A percentile compares a stretch with the other conserved stretches of the same genome.
phyloP scores from a whole-genome alignment of 352 stramenopile genomes.

The Globisporangium heterothallicum region DNA sequence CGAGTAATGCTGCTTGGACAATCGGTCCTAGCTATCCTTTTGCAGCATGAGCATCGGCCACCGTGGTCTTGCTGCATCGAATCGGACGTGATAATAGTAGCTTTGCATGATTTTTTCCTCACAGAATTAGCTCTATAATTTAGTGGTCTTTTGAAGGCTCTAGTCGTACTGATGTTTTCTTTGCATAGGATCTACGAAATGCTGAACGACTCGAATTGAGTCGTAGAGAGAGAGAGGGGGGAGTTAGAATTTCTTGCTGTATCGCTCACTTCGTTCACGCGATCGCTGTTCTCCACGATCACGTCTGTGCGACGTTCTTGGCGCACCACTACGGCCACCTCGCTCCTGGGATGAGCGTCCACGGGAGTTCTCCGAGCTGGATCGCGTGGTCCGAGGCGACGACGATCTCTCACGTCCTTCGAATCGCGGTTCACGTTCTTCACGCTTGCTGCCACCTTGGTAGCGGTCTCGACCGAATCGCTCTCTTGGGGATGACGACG shows the following conservation, averaged over 20 bases:
- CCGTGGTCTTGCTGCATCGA: too few species aligned
- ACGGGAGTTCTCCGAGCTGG: background rate
- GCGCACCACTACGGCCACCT: background rate
- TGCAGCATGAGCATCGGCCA: too few species aligned
- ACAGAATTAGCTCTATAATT: conserved; percentile 6
- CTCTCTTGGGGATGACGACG: background rate
- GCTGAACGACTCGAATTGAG: too few species aligned
- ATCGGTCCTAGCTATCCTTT: too few species aligned
- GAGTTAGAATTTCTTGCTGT: conserved; percentile 13
- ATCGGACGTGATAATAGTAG: background rate
- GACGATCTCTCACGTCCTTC: background rate
- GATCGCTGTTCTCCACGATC: conserved; percentile 12
- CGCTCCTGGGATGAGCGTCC: conserved; percentile 1
- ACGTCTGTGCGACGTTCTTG: conserved; percentile 11
- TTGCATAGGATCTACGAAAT: too few species aligned
- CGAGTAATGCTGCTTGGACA: too few species aligned
- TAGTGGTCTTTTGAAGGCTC: too few species aligned
- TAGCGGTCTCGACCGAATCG: conserved; percentile 1
- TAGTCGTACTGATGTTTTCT: background rate
- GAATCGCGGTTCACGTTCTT: background rate
- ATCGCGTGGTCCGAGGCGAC: conserved; percentile 1
- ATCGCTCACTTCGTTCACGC: conserved; percentile 11
- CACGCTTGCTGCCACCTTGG: background rate
- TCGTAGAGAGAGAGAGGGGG: background rate
- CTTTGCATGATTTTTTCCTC: conserved; percentile 5